phyloP scores from a whole-genome alignment of 495 filamentous ascomycete species.

The Cairneyella variabilis region DNA sequence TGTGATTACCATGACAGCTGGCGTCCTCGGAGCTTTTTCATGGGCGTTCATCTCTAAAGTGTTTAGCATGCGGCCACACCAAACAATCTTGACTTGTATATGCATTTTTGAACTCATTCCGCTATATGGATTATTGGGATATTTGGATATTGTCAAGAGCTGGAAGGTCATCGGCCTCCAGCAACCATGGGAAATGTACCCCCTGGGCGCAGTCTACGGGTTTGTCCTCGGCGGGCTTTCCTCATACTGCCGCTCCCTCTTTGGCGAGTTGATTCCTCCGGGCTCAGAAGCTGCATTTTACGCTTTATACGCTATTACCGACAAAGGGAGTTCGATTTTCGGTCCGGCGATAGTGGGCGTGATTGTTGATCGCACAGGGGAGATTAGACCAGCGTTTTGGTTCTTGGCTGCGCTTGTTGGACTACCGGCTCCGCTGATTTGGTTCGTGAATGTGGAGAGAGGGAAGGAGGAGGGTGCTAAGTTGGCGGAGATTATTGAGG shows the following conservation, averaged over 20 bases:
- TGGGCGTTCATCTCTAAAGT: constrained; percentile 74
- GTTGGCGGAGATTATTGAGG: constrained; percentile 64
- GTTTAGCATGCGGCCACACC: constrained; percentile 64
- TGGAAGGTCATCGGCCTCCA: constrained; percentile 81
- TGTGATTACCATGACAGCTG: constrained; percentile 79
- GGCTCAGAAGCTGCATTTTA: constrained; percentile 96
- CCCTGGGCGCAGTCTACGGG: constrained; percentile 84
- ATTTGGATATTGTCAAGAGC: constrained; percentile 72
- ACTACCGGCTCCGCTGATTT: constrained; percentile 78
- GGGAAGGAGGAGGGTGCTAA: constrained; percentile 75
- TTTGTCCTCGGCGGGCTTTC: constrained; percentile 91
- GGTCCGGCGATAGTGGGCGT: constrained; percentile 90
- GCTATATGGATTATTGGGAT: constrained; percentile 85
- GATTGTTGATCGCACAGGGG: constrained; percentile 84
- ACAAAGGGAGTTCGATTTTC: constrained; percentile 93
- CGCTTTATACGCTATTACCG: constrained; percentile 93
- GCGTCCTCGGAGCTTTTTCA: constrained; percentile 82
- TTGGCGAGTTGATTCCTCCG: constrained; percentile 86
- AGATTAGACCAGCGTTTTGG: constrained; percentile 90
- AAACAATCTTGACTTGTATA: constrained; percentile 90
- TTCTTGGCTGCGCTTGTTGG: constrained; percentile 84
- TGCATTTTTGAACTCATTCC: constrained; percentile 88
- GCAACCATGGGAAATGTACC: constrained; percentile 96
- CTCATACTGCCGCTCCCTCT: constrained; percentile 89
- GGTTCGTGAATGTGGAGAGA: constrained; percentile 82